phyloP scores from a whole-genome alignment of 805 yeast genomes.

The Candida arabinofermentans region DNA sequence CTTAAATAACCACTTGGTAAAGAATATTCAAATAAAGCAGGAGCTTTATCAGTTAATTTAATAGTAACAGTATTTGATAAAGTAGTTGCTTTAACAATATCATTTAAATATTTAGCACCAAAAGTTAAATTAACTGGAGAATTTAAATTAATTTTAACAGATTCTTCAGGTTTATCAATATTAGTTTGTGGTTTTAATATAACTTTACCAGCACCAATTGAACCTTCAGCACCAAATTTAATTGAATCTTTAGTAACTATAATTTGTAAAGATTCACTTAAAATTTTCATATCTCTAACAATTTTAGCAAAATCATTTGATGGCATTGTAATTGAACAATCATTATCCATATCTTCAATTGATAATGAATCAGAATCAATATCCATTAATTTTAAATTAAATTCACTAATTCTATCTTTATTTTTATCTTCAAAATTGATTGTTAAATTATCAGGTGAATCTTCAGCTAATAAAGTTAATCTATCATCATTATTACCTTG shows the following conservation, averaged over 20 bases:
- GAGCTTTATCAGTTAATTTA: slow-evolving; percentile 85
- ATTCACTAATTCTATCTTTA: slow-evolving; percentile 90
- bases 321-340: slow-evolving; percentile 83
- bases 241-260: slow-evolving; percentile 89
- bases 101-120: slow-evolving; percentile 86
- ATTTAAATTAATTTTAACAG: slow-evolving; percentile 71
- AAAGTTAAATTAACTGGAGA: slow-evolving; percentile 87
- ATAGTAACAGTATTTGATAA: slow-evolving; percentile 75
- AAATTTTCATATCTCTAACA: slow-evolving; percentile 79
- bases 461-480: slow-evolving; percentile 82
- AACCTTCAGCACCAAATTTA: slow-evolving; percentile 87
- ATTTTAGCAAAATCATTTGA: slow-evolving; percentile 83
- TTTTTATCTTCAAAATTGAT: slow-evolving; percentile 87
- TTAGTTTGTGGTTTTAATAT: slow-evolving; percentile 81
- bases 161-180: slow-evolving; percentile 73
- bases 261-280: slow-evolving; percentile 84
- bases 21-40: slow-evolving; percentile 90
- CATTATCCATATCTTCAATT: slow-evolving; percentile 91
- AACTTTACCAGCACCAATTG: slow-evolving; percentile 82
- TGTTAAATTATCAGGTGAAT: slow-evolving; percentile 65
- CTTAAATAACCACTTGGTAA: slow-evolving; percentile 89
- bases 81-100: slow-evolving; percentile 87
- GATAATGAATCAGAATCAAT: slow-evolving; percentile 92
- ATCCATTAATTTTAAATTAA: slow-evolving; percentile 88
- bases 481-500: slow-evolving; percentile 90